Conservation (phyloP, 495 filamentous ascomycete species). For the Delitschia confertaspora region DNA sequence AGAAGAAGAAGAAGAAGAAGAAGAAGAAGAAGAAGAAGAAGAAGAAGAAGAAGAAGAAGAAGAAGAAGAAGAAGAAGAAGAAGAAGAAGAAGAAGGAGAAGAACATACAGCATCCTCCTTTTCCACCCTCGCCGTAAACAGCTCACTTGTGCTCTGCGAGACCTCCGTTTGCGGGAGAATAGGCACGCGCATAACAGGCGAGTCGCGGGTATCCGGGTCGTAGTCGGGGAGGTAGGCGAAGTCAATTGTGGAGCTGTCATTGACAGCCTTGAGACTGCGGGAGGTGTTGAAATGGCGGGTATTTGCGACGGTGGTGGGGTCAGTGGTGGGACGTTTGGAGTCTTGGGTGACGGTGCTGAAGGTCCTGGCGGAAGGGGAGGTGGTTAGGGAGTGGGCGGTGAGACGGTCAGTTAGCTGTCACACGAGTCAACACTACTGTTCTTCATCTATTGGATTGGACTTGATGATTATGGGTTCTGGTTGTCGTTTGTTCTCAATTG, state of each 20-base stretch:
- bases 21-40: too few species aligned
- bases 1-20: background rate
- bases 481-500: constrained; percentile 3
- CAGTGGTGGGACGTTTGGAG: constrained; percentile 25
- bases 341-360: constrained; percentile 46
- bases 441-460: constrained; percentile 36
- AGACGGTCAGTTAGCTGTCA: constrained; percentile 44
- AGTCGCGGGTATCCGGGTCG: constrained; percentile 35
- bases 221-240: constrained; percentile 53
- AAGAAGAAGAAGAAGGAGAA: too few species aligned
- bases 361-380: constrained; percentile 44
- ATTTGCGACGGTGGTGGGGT: constrained; percentile 18
- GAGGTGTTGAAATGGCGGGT: constrained; percentile 53
- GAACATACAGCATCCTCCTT: too few species aligned
- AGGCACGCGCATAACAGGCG: constrained; percentile 40
- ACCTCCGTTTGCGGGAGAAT: constrained; percentile 43
- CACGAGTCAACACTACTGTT: constrained; percentile 27
- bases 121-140: background rate
- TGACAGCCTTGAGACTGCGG: constrained; percentile 45
- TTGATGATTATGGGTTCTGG: constrained; percentile 26
- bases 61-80: too few species aligned
- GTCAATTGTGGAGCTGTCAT: constrained; percentile 55
- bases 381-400: constrained; percentile 43
- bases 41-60: too few species aligned
- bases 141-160: constrained; percentile 1